Base-by-base conservation (phyloP, 352 stramenopile genomes). In the Globisporangium takayamanum region DNA sequence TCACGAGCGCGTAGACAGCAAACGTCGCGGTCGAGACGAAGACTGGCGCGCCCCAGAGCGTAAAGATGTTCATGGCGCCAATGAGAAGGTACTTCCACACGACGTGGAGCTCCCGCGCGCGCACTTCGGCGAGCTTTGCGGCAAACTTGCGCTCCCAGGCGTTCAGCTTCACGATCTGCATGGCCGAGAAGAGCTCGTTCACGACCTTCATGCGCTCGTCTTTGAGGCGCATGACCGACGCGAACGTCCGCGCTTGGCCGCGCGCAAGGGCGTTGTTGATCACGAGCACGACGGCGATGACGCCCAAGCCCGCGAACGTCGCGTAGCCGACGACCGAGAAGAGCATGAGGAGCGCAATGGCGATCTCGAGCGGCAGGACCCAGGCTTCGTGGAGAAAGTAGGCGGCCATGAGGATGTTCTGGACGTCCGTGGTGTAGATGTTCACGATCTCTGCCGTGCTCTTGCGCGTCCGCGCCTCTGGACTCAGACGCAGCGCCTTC, bases 101-200 rank as follows among this genome's bases (percentile, higher is more conserved):
- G 14, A 73, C 65, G 22, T 64, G 57, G 1, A 90, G 60, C 55
- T 92, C 80, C 22, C 67, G 59, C 30, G 55, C 69, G 20, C 75
- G 67, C 7, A 69, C 69, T 16, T 74, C 63, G 4, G 57, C 42
- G 37, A 84, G 60, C 7, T 96, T 85, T 18, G 80, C 85, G 5
- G 75, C 75, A 68, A 98, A 97, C 36, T 93, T 87, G 50, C 69
- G 59, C 68, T 98, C 95, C 91, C 89, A 98, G 10, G 90, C 89
- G 72, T 98, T 95, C 53, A 98, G 87, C 66, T 98, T 98, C 66
- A 98, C 93, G 55, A 97, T 95, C 51, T 92, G 80, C 66, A 98
- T 97, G 33, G 78, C 76, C 25, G 67, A 71, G 30, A 93, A 77
- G 48, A 92, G 75, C 39, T 90, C 78, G 20, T 68, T 75, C 30